A percentile compares a stretch with the other conserved stretches of the same genome.
Conservation (phyloP, 768 basidiomycete genomes). For the Exsudoporus frostii region DNA sequence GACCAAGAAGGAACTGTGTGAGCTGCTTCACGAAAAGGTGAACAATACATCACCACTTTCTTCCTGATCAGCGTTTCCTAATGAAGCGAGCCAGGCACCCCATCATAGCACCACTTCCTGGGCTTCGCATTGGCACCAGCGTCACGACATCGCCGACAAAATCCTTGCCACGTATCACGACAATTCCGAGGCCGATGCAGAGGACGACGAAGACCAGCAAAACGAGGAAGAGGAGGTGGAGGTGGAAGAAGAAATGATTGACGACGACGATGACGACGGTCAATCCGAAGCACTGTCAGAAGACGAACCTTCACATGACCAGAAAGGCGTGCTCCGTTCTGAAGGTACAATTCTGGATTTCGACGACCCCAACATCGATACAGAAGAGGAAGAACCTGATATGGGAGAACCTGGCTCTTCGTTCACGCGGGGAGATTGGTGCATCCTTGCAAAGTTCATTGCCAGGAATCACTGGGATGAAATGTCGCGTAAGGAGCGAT, state of each 20-base stretch:
- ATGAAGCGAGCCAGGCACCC: conserved; percentile 46
- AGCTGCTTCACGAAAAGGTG: conserved; percentile 54
- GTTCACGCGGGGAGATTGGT: conserved; percentile 61
- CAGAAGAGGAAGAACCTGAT: conserved; percentile 31
- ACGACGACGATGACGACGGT: conserved; percentile 19
- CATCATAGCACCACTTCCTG: conserved; percentile 64
- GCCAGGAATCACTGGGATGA: conserved; percentile 46
- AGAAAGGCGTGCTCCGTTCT: conserved; percentile 22
- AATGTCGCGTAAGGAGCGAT: conserved; percentile 44
- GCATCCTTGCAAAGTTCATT: conserved; percentile 58
- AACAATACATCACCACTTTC: conserved; percentile 1
- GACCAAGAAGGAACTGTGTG: conserved; percentile 52
- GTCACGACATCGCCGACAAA: conserved; percentile 66
- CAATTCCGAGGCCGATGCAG: conserved; percentile 32
- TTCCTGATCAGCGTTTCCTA: not conserved
- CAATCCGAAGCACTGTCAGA: conserved; percentile 24
- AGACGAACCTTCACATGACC: conserved; percentile 10
- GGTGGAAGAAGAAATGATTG: conserved; percentile 24
- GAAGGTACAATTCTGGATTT: conserved; percentile 18
- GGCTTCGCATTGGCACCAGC: conserved; percentile 63
- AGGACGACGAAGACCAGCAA: conserved; percentile 35
- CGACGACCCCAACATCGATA: conserved; percentile 19
- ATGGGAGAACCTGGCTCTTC: conserved; percentile 53
- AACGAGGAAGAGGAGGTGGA: conserved; percentile 33
- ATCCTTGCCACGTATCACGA: conserved; percentile 42